These are phyloP conservation scores for Multifurca ochricompacta DNA, from an alignment of 768 basidiomycete species.

Conservation along the genomic window DNA sequence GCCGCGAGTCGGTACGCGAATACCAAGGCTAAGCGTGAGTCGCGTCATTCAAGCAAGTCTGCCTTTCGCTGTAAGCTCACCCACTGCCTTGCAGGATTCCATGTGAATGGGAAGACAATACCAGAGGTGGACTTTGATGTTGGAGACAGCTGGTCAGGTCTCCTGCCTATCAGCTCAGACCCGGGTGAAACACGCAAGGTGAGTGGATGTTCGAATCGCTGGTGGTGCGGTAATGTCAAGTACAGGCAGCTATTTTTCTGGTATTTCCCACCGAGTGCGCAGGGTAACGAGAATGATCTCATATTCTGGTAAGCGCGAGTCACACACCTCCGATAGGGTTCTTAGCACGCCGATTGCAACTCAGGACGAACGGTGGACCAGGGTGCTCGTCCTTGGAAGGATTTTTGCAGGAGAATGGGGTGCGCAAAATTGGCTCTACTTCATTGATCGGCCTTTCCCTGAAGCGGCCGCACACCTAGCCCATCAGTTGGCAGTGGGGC, in stretches of 20 bases:
- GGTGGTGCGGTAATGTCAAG: not conserved
- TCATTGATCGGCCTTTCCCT: not conserved
- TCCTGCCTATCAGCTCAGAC: conserved; percentile 17
- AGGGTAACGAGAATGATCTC: conserved; percentile 17
- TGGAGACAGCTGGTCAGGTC: conserved; percentile 19
- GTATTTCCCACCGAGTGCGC: conserved; percentile 16
- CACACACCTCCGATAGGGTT: not conserved
- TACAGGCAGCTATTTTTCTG: conserved; percentile 18
- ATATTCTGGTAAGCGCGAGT: conserved; percentile 16
- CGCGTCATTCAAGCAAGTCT: not conserved
- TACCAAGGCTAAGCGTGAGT: conserved; percentile 4
- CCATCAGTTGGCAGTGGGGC: conserved; percentile 20
- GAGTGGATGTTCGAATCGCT: not conserved
- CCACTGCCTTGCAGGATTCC: conserved; percentile 1
- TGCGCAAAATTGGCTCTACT: not conserved
- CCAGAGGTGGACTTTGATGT: conserved; percentile 19
- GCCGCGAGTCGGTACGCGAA: not conserved
- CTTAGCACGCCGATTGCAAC: not conserved
- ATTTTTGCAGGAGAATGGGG: conserved; percentile 21
- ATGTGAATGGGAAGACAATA: conserved; percentile 11
- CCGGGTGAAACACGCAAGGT: conserved; percentile 18
- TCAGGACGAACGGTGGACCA: conserved; percentile 21
- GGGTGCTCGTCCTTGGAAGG: conserved; percentile 20
- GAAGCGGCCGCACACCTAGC: not conserved
- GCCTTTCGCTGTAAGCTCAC: not conserved